Conservation (phyloP, 352 stramenopile species). For the Blastocystis sp. region DNA sequence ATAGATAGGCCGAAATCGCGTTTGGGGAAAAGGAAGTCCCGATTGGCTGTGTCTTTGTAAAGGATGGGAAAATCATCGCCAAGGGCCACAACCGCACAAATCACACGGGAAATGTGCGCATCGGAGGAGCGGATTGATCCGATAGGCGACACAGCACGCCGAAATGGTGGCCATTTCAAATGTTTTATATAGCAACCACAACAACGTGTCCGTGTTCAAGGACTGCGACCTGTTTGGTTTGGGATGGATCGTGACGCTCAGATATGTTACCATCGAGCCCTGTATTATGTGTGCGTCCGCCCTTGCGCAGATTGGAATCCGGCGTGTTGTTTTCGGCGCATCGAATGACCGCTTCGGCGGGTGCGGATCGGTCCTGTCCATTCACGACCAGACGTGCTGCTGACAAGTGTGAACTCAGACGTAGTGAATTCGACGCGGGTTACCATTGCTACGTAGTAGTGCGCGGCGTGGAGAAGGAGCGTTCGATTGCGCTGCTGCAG, state of each 20-base stretch:
- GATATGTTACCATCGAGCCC: constrained; percentile 85
- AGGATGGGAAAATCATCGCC: constrained; percentile 76
- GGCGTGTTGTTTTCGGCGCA: constrained; percentile 82
- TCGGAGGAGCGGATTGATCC: constrained; percentile 7
- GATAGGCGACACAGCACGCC: constrained; percentile 82
- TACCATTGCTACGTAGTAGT: constrained; percentile 77
- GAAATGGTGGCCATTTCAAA: constrained; percentile 85
- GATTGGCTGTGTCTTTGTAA: constrained; percentile 86
- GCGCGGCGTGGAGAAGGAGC: constrained; percentile 80
- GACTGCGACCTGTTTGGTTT: neutral
- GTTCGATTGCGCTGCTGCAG: constrained; percentile 81
- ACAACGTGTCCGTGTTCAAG: constrained; percentile 18
- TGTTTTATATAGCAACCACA: constrained; percentile 75
- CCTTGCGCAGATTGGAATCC: constrained; percentile 79
- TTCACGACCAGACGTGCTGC: constrained; percentile 77
- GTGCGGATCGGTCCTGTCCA: constrained; percentile 82
- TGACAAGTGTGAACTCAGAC: neutral
- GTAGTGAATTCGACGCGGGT: constrained; percentile 70
- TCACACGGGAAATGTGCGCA: constrained; percentile 72
- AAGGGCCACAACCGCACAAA: constrained; percentile 83
- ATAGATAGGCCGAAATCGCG: constrained; percentile 78
- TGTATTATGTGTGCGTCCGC: constrained; percentile 89
- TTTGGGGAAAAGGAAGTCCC: constrained; percentile 81
- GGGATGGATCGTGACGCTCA: constrained; percentile 19
- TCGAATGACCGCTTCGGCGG: constrained; percentile 88